A percentile compares a stretch with the other conserved stretches of the same genome.
Conservation (phyloP, 345 rosid species). For the Camelina hispida region DNA sequence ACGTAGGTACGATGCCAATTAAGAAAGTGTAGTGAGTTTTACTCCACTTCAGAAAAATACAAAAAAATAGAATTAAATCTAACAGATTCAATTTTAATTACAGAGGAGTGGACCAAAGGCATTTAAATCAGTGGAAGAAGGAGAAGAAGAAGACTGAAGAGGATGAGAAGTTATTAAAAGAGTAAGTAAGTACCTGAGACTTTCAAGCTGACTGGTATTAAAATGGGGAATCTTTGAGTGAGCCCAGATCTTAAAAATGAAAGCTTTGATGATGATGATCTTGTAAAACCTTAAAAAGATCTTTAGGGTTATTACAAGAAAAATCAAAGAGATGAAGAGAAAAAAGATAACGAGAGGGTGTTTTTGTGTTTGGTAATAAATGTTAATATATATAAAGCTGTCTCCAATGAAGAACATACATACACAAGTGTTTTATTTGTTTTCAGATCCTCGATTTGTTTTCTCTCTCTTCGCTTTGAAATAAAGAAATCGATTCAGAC, state of each 20-base stretch:
- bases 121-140: constrained; percentile 29
- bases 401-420: constrained; percentile 34
- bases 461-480: constrained; percentile 42
- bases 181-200: constrained; percentile 37
- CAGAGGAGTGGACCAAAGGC: constrained; percentile 28
- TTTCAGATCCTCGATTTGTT: constrained; percentile 43
- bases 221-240: constrained; percentile 40
- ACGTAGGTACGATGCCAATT: constrained; percentile 22
- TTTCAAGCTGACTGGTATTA: constrained; percentile 9
- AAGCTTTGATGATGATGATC: constrained; percentile 42
- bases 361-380: neutral
- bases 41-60: constrained; percentile 11
- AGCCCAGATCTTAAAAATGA: constrained; percentile 44
- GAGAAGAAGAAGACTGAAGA: neutral
- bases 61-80: neutral
- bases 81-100: constrained; percentile 9
- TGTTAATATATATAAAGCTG: neutral
- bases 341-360: constrained; percentile 9
- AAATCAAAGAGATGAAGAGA: neutral
- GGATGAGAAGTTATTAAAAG: constrained; percentile 21
- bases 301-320: neutral
- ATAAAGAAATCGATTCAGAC: too few relatives aligned
- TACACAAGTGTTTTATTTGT: neutral
- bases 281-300: neutral
- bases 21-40: constrained; percentile 13